Evolutionary conservation across 805 yeast genomes (phyloP).

Genomic region (Nakazawaea holstii): DNA sequence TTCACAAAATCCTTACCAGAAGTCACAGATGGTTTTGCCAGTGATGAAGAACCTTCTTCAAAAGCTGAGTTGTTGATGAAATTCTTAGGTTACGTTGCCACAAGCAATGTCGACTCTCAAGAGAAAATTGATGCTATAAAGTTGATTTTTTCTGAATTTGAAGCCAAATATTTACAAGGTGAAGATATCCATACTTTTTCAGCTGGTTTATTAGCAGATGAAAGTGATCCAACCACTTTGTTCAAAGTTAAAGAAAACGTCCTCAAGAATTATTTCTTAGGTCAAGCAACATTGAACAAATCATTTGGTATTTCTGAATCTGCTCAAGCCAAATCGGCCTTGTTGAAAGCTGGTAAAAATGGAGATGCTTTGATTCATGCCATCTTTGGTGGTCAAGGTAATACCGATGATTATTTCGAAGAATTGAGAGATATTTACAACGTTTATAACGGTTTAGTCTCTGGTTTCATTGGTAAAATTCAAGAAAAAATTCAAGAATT

Average conservation of each 20-base stretch:
- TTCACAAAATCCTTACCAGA: conserved; percentile 73
- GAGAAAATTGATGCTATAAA: conserved; percentile 54
- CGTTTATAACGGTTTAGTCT: conserved; percentile 68
- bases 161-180: conserved; percentile 67
- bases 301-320: conserved; percentile 16
- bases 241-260: conserved; percentile 64
- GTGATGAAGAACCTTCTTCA: conserved; percentile 83
- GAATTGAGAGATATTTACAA: conserved; percentile 84
- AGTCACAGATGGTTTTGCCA: conserved; percentile 78
- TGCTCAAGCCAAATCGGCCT: conserved; percentile 26
- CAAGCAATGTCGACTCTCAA: conserved; percentile 19
- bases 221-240: conserved; percentile 57
- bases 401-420: conserved; percentile 94
- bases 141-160: conserved; percentile 76
- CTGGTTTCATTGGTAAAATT: conserved; percentile 64
- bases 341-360: conserved; percentile 58
- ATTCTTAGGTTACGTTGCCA: conserved; percentile 68
- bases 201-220: conserved; percentile 56
- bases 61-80: conserved; percentile 80
- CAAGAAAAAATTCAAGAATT: conserved; percentile 64
- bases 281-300: conserved; percentile 25
- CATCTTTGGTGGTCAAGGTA: conserved; percentile 98
- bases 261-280: conserved; percentile 68
- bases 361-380: conserved; percentile 65
- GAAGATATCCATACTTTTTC: conserved; percentile 88